Evolutionary conservation across 1,139 yeast species (phyloP), one percentile per base, ranked within the genome.

Genomic region (Taiozyma sp.): DNA sequence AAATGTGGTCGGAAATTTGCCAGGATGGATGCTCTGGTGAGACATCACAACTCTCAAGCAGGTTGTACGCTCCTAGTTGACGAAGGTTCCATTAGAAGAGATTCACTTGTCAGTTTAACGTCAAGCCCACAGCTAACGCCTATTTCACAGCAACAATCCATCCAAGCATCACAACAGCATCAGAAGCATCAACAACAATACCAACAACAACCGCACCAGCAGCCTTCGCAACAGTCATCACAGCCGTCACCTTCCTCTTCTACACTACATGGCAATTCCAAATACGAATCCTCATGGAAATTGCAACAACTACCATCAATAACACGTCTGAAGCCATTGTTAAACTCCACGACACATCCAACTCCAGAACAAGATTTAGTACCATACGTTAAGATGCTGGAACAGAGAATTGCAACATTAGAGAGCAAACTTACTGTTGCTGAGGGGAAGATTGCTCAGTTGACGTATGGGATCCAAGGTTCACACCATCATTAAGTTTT

Each of bases 11-110:
- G 88, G 46, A 70, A 75, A 48, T 88, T 88, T 69, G 89, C 95
- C 1, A 70, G 96, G 30, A 83, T 85, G 1, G 96, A 88, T 65
- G 91, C 95, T 0, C 72, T 88, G 39, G 77, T 82, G 3, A 72
- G 96, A 50, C 88, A 80, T 64, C 70, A 77, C 60, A 80, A 81
- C 53, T 54, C 61, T n/a, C 62, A 60, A 41, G 52, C 58, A 26
- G 62, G 62, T 1, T 61, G 64, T 43, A 46, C 57, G 7, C 46
- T 56, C n/a, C 28, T 56, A 40, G 51, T 52, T n/a, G 59, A 56
- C 26, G 56, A 50, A 21, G 26, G 51, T 6, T 28, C 45, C 11
- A 46, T 43, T 7, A 50, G 48, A 13, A 53, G 50, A 19, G 48
- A 46, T 21, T 41, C 47, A 6, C n/a, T 39, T 13, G 14, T 24